Evolutionary conservation across 192 early-diverging fungal genomes (phyloP), one percentile per base, ranked within the genome.

Genomic region (Backusella australiensis): DNA sequence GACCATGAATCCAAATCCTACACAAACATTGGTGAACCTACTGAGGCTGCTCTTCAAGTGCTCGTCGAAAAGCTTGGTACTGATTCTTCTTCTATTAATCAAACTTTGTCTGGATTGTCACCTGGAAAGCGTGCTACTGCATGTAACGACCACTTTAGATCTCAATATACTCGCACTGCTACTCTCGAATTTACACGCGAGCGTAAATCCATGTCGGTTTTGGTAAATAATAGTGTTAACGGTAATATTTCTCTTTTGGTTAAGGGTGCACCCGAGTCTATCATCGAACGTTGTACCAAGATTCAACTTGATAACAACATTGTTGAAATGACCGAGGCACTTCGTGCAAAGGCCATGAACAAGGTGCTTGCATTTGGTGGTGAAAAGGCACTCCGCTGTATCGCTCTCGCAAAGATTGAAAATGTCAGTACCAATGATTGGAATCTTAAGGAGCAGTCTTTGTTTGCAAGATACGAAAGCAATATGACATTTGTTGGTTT

Each of bases 121-220:
- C 79, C 81, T 36, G 81, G 83, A 32, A 85, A 91, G 53, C 91
- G 89, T 73, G 89, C 85, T 59, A 90, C 83, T 80, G 93, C 87
- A 77, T 93, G 89, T 76, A 93, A 91, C 88, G 88, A 93, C 74
- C 91, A 93, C 83, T 86, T 93, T 74, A 87, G 88, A 59, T 77
- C 81, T 29, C 84, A 89, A 26, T 89, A 79, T 78, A 82, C 86
- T 36, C 92, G 94, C 35, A 65, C 85, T 14, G 86, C 78, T 75
- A 96, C 94, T 6, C 87, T 98, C 36, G 98, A 99, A 82, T 99
- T 99, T 78, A 91, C 96, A 15, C 94, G 97, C 75, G 96, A 98
- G 78, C 92, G 98, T 82, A 99, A 99, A 88, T 96, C 96, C 44
- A 99, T 99, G 98, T 94, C 94, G 19, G 96, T 98, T n/a, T 75